These are phyloP conservation scores for Zychaea mexicana DNA, from an alignment of 371 early-diverging fungal genomes.

Conservation along the genomic window DNA sequence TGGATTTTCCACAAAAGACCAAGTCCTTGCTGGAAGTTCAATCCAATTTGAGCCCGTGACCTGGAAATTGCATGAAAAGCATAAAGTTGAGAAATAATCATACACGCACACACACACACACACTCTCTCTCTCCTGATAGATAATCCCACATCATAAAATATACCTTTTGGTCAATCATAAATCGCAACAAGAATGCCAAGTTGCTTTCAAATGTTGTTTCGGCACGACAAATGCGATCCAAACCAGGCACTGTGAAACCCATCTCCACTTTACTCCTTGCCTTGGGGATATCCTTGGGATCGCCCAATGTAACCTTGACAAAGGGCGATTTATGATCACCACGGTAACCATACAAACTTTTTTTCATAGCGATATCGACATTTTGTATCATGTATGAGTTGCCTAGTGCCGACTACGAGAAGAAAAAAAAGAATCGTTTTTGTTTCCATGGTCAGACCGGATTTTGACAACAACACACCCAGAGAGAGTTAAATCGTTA, in stretches of 20 bases:
- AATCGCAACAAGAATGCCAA: conserved; percentile 91
- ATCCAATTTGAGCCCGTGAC: conserved; percentile 93
- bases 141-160: too few species aligned
- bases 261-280: conserved; percentile 46
- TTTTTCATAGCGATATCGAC: conserved; percentile 74
- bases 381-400: conserved; percentile 42
- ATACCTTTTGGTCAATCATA: conserved; percentile 94
- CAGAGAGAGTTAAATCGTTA: too few species aligned
- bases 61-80: too few species aligned
- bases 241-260: conserved; percentile 60
- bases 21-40: conserved; percentile 80
- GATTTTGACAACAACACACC: not conserved
- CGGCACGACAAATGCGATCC: conserved; percentile 39
- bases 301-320: conserved; percentile 69
- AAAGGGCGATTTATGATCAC: conserved; percentile 69
- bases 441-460: not conserved
- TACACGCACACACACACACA: not conserved
- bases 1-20: conserved; percentile 42
- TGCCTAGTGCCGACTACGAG: conserved; percentile 20
- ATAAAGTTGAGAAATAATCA: not conserved
- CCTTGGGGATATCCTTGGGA: conserved; percentile 53
- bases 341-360: conserved; percentile 84
- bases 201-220: conserved; percentile 90
- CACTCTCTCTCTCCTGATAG: not conserved
- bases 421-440: not conserved